These are phyloP conservation scores for Hysterangium stoloniferum DNA, from an alignment of 768 basidiomycete species.

Conservation along the genomic window DNA sequence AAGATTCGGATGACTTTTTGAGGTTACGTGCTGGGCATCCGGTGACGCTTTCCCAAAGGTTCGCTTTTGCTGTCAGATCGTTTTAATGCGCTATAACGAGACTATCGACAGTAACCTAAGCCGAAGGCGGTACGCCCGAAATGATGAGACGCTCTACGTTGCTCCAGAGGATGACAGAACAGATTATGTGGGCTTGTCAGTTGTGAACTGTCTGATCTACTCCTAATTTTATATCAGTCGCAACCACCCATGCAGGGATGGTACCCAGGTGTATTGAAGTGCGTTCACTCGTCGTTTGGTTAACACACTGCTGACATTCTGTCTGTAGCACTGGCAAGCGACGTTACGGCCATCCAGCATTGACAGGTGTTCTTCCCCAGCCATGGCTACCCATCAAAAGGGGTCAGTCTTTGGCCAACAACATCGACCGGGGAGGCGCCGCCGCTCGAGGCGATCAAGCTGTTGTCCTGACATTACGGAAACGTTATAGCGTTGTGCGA, in stretches of 20 bases:
- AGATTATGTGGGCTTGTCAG: slow-evolving; percentile 56
- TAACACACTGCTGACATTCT: background rate
- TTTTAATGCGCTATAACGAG: background rate
- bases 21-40: slow-evolving; percentile 75
- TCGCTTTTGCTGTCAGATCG: slow-evolving; percentile 13
- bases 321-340: slow-evolving; percentile 76
- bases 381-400: slow-evolving; percentile 93
- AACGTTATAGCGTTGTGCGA: slow-evolving; percentile 52
- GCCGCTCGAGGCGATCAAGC: slow-evolving; percentile 41
- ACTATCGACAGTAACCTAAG: slow-evolving; percentile 58
- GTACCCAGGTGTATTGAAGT: slow-evolving; percentile 92
- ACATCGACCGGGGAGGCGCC: slow-evolving; percentile 25
- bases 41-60: slow-evolving; percentile 88
- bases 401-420: slow-evolving; percentile 66
- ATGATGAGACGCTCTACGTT: slow-evolving; percentile 91
- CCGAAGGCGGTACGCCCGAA: slow-evolving; percentile 81
- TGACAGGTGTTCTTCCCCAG: slow-evolving; percentile 86
- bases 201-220: background rate
- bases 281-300: slow-evolving; percentile 15
- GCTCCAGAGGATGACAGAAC: slow-evolving; percentile 91
- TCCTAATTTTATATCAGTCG: slow-evolving; percentile 41
- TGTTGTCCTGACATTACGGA: slow-evolving; percentile 75
- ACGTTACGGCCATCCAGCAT: slow-evolving; percentile 90
- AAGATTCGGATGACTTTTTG: slow-evolving; percentile 72
- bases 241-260: slow-evolving; percentile 97